Conservation (phyloP, 257 asterid species). For the Penstemon davidsonii region DNA sequence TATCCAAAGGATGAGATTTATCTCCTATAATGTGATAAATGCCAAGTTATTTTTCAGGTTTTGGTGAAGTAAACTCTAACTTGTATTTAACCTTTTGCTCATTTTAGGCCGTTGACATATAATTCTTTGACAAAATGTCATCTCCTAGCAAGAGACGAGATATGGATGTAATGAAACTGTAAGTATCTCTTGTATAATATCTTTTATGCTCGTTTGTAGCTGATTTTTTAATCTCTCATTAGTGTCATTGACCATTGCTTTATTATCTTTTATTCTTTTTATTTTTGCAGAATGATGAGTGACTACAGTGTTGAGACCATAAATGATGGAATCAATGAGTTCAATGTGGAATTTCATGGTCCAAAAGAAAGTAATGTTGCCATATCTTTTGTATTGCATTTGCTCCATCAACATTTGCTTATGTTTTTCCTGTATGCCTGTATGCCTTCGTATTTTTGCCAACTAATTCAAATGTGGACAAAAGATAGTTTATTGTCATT, state of each 20-base stretch:
- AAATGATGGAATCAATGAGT: conserved; percentile 82
- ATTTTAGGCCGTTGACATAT: conserved; percentile 6
- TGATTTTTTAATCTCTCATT: conserved; percentile 9
- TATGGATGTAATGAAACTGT: conserved; percentile 97
- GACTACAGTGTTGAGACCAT: conserved; percentile 81
- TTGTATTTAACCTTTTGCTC: conserved; percentile 11
- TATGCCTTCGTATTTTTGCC: conserved; percentile 6
- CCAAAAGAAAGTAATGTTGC: conserved; percentile 86
- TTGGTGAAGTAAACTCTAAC: background rate
- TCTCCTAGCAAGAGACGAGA: conserved; percentile 95
- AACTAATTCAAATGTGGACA: background rate
- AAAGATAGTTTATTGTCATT: background rate
- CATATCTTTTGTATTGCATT: conserved; percentile 1
- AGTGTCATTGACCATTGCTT: background rate
- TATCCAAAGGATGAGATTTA: background rate
- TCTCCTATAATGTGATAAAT: background rate
- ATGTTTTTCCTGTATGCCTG: conserved; percentile 4
- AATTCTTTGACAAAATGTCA: conserved; percentile 52
- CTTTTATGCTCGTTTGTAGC: background rate
- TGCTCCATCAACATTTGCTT: conserved; percentile 9
- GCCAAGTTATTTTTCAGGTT: conserved; percentile 1
- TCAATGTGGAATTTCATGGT: conserved; percentile 84
- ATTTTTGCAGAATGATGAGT: conserved; percentile 81
- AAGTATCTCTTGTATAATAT: conserved; percentile 28
- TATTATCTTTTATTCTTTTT: background rate